A percentile compares a stretch with the other conserved stretches of the same genome.
Conservation (phyloP, 2,329 filamentous ascomycete species). For the Mariannaea sp. region DNA sequence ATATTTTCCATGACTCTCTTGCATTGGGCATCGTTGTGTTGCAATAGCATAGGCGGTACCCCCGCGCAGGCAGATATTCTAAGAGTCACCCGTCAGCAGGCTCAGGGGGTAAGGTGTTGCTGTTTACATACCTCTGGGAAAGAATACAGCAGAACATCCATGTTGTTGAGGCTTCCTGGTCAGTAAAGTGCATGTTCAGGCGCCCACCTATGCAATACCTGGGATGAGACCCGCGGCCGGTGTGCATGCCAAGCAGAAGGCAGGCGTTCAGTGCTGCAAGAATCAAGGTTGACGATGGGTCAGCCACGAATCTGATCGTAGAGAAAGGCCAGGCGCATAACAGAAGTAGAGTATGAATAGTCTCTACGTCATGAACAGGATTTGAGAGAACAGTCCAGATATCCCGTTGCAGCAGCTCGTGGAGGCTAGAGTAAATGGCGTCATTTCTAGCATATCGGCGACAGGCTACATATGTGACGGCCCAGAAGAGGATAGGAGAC, state of each 20-base stretch:
- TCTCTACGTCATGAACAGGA: constrained; percentile 51
- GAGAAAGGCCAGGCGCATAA: constrained; percentile 58
- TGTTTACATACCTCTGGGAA: constrained; percentile 49
- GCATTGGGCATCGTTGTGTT: constrained; percentile 53
- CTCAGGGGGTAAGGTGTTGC: not conserved
- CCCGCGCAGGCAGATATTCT: constrained; percentile 50
- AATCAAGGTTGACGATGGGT: constrained; percentile 55
- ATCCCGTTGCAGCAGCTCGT: constrained; percentile 53
- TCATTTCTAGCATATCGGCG: constrained; percentile 54
- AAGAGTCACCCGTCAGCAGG: constrained; percentile 9
- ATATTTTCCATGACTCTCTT: constrained; percentile 45
- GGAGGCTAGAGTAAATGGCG: constrained; percentile 49
- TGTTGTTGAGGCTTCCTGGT: constrained; percentile 58
- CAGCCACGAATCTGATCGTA: constrained; percentile 55
- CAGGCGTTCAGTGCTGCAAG: constrained; percentile 54
- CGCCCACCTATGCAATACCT: constrained; percentile 53
- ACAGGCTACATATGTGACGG: constrained; percentile 55
- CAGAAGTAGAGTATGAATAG: constrained; percentile 58
- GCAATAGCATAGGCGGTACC: constrained; percentile 55
- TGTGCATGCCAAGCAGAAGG: constrained; percentile 56
- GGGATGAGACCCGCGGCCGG: constrained; percentile 55
- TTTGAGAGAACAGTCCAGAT: constrained; percentile 51
- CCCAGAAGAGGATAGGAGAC: constrained; percentile 58
- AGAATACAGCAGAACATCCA: constrained; percentile 60
- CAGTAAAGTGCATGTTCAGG: constrained; percentile 49